Evolutionary conservation across 345 rosid species (phyloP), one percentile per base, ranked within the genome.

Genomic region (Stellera chamaejasme): DNA sequence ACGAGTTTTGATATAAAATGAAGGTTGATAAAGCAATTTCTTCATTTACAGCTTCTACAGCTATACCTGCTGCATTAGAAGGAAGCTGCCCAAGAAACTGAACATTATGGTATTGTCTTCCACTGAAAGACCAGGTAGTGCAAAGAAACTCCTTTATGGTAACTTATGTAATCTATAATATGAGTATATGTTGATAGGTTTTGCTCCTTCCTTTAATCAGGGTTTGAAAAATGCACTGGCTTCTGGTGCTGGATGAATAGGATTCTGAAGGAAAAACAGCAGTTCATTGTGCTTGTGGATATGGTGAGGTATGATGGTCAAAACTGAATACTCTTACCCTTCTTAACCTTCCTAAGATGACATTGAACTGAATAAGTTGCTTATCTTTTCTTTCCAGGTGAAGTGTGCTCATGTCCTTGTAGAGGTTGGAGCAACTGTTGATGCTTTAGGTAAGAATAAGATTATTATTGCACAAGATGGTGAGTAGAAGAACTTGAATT

Each of bases 201-300:
- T 28, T 10, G 12, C 3, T 9, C 14, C 52, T 11, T 71, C 68
- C n/a, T 52, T 41, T 55, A 49, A 62, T 57, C 45, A 93, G 99
- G 99, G 95, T 63, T 69, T 93, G 79, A 84, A 89, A 80, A 46
- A 41, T 52, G 96, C 96, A 11, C 77, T 93, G 51, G 77, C 75
- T 44, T 69, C 95, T 77, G 97, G 97, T 77, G 96, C 86, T 59
- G 75, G 81, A 93, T 73, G 99, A 93, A 72, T 96, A 79, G 72
- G 99, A 93, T 80, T 82, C 99, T 10, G 99, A 93, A 71, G 99
- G 97, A 67, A 81, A 97, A 74, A 89, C 96, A 41, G 99, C 99
- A 48, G 72, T 93, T 65, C 99, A 93, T 79, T 93, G 89, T 79
- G 84, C 99, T 27, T 93, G 99, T 64, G 99, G 99, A 70, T 93